Evolutionary conservation across 371 early-diverging fungal genomes (phyloP), one percentile per base, ranked within the genome.

Genomic region (Zancudomyces culisetae): DNA sequence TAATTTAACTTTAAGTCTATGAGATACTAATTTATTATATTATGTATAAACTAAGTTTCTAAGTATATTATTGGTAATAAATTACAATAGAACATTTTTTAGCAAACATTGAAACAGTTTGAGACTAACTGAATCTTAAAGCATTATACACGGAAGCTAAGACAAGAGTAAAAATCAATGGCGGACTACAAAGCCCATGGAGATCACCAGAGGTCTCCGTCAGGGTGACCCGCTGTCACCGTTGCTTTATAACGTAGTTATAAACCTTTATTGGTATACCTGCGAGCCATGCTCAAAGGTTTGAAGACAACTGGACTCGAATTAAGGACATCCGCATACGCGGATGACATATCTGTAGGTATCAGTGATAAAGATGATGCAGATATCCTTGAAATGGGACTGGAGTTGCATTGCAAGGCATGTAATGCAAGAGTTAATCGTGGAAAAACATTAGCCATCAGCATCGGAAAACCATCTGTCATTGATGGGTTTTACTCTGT

Each of bases 151-250:
- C 26, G 6, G 48, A 4, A 3, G 24, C 15, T 24, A 20, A 27
- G 3, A 48, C 15, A 2, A 48, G 27, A 13, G 27, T 48, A 26
- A 24, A 24, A 10, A 48, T 48, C 29, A 48, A 48, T 29, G 29
- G 27, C n/a, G 18, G 27, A n/a, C 27, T 2, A 48, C 48, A 8
- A 27, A 26, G 26, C 2, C 28, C 12, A 20, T 56, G 22, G 8
- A 15, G 3, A 53, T 54, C 21, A 26, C n/a, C 24, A 35, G 53
- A 19, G 58, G 58, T 0, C 54, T 57, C 1, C 26, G 42, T 0
- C 58, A 57, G 21, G 54, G 58, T 1, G 58, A 58, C 39, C 58
- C 51, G 8, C 43, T 54, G 1, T 58, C 54, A 2, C 58, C 58
- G 2, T 47, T 58, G 0, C 50, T 54, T 1, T 58, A 58, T 30